Evolutionary conservation across 176 grass and related monocot genomes (phyloP), one percentile per base, ranked within the genome.

Genomic region (Bonia amplexicaulis): DNA sequence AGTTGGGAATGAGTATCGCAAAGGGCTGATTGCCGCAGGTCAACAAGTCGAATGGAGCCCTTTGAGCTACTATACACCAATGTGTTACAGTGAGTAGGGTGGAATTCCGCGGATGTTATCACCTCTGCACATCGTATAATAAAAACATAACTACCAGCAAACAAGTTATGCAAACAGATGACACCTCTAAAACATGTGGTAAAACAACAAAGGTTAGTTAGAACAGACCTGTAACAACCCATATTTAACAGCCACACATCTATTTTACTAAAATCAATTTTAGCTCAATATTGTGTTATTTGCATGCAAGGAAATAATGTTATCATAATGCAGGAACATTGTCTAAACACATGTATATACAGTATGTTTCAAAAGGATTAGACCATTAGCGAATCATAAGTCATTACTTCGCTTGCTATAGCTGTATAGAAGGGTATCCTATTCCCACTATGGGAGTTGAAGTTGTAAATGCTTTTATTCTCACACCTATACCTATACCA

Each of bases 51-150:
- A 83, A 97, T 94, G 29, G 90, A 92, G 60, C 94, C 94, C 89
- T 97, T 97, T 79, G 94, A 97, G 74, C 94, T 97, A 90, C 94
- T 97, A 86, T 97, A 97, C 25, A 90, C 92, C 83, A 97, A 84
- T 55, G 90, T 94, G 66, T 97, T 97, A 73, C 94, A 97, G 26
- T 97, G 87, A 46, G 82, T 87, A 79, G 94, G 94, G 83, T 97
- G 94, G 70, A 97, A 97, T 59, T 94, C 94, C 73, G 92, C 90
- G n/a, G 92, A 97, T 82, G 94, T 97, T 88, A 97, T 94, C 77
- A 97, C 94, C 94, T 97, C 94, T 97, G 82, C 71, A 84, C 31
- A 79, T 80, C 11, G 86, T 49, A 92, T 51, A 83, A 88, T 66
- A 75, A 82, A 85, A 85, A 71, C 20, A 44, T 82, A 53, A 79